A percentile compares a stretch with the other conserved stretches of the same genome.
Evolutionary conservation across 2,329 filamentous ascomycete species (phyloP).

Genomic region (Cadophora gregata): DNA sequence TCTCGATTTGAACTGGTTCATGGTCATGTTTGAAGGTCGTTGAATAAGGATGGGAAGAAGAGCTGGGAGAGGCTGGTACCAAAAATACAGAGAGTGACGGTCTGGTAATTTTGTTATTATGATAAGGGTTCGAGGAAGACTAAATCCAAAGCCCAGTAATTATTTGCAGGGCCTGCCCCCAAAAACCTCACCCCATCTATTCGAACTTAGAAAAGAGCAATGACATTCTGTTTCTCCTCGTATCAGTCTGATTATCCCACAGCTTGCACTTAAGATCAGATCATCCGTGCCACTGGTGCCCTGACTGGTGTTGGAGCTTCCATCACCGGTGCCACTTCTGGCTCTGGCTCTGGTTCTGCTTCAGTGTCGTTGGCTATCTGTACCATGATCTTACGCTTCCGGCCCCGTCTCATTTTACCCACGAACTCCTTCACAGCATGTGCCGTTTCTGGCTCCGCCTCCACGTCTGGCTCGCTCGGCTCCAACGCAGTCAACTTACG

Average conservation of each 20-base stretch:
- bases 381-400: background rate
- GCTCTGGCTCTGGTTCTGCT: slow-evolving; percentile 14
- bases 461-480: slow-evolving; percentile 25
- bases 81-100: background rate
- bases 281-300: slow-evolving; percentile 20
- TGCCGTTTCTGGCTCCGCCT: slow-evolving; percentile 5
- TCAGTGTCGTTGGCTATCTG: background rate
- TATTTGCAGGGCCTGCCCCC: background rate
- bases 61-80: slow-evolving; percentile 8
- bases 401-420: slow-evolving; percentile 1
- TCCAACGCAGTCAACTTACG: slow-evolving; percentile 27
- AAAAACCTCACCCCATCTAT: slow-evolving; percentile 1
- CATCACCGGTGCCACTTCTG: slow-evolving; percentile 19
- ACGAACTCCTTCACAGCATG: background rate
- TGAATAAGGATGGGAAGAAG: slow-evolving; percentile 7
- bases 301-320: slow-evolving; percentile 8
- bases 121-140: slow-evolving; percentile 3
- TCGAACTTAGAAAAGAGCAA: slow-evolving; percentile 11
- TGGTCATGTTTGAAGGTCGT: slow-evolving; percentile 2
- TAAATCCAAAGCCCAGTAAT: slow-evolving; percentile 1
- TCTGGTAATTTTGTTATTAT: slow-evolving; percentile 13
- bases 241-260: slow-evolving; percentile 11
- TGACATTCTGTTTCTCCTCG: background rate
- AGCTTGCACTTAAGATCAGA: slow-evolving; percentile 9
- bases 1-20: slow-evolving; percentile 9